Evolutionary conservation across 2,329 filamentous ascomycete genomes (phyloP).

Genomic region (Zasmidium citrigriseum): DNA sequence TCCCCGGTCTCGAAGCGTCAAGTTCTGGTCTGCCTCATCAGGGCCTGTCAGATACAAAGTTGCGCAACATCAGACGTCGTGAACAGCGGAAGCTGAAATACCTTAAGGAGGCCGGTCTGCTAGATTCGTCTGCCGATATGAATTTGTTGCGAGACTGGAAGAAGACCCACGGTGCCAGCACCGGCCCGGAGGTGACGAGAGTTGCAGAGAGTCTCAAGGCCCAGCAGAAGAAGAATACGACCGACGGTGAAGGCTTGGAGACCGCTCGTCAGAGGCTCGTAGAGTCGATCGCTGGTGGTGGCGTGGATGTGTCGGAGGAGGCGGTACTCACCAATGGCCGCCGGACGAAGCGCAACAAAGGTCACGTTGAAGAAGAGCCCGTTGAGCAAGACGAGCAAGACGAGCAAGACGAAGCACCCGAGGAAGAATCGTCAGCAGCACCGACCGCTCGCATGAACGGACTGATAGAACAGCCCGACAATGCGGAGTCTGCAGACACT

Average conservation of each 20-base stretch:
- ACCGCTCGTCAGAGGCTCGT: conserved; percentile 15
- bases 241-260: conserved; percentile 4
- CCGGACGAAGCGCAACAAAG: too few relatives aligned
- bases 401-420: conserved; percentile 24
- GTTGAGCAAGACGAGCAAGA: neutral
- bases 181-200: too few relatives aligned
- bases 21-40: conserved; percentile 38
- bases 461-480: conserved; percentile 2
- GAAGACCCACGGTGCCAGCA: too few relatives aligned
- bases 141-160: conserved; percentile 42
- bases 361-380: too few relatives aligned
- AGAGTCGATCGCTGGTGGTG: conserved; percentile 17
- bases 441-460: neutral
- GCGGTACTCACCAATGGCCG: neutral
- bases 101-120: conserved; percentile 55
- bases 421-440: conserved; percentile 14
- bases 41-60: conserved; percentile 54
- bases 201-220: conserved; percentile 5
- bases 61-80: conserved; percentile 58
- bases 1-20: neutral
- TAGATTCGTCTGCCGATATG: conserved; percentile 54
- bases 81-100: conserved; percentile 51
- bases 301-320: conserved; percentile 9
- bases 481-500: neutral
- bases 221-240: neutral